Base-by-base conservation (phyloP, 257 asterid species). In the Penstemon barbatus region DNA sequence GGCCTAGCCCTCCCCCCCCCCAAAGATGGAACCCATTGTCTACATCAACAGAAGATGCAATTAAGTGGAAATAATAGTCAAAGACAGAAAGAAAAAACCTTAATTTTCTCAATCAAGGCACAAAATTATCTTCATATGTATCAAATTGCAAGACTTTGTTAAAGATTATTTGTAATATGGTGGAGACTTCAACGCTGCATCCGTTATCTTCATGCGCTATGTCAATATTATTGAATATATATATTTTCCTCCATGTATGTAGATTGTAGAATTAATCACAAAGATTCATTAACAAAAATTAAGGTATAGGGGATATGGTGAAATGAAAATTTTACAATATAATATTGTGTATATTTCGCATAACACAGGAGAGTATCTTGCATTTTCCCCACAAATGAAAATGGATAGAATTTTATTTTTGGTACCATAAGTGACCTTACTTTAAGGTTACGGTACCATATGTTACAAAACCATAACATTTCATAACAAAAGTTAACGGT, bases 121-220 rank as follows among this genome's bases (percentile, higher is more conserved):
- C 42, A 44, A 51, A 39, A 43, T n/a, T 57, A 52, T 61, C 73
- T 66, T 42, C 57, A 66, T 3, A 61, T 33, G 54, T 12, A 49
- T 70, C 59, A 61, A 71, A 74, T 36, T 57, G 71, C 12, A 57
- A 70, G 49, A 71, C 70, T 74, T 63, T 57, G 65, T 71, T 77
- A 77, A 84, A 33, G 74, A 38, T 19, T 65, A 78, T 9, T 64
- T 63, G 37, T 79, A 76, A 78, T 70, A 90, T 69, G 76, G 86
- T 56, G 90, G 79, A 57, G 71, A 69, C 78, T 80, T 42, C 70
- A 90, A 76, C 5, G 86, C 83, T 57, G 81, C 77, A 56, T 62
- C 70, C 0, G 77, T 74, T 86, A 83, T 90, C 92, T 70, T 80
- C 86, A 48, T 83, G 87, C n/a, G 78, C 51, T 51, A 79, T 77